These are phyloP conservation scores for Irpex rosettiformis DNA, from an alignment of 1,284 basidiomycete genomes.

Conservation along the genomic window DNA sequence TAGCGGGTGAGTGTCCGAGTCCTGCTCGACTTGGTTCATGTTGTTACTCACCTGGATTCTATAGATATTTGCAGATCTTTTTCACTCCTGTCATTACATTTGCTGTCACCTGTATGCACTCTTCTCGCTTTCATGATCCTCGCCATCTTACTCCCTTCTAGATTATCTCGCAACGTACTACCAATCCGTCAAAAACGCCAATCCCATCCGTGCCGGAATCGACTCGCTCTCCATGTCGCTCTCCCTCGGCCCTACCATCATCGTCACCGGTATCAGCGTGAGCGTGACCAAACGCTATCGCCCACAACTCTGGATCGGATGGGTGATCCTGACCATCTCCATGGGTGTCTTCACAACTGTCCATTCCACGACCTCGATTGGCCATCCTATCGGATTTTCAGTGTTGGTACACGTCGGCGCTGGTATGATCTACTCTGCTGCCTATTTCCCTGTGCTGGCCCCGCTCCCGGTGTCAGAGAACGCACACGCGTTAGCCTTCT, in stretches of 20 bases:
- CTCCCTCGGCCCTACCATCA: conserved; percentile 27
- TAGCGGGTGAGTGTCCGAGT: conserved; percentile 13
- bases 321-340: conserved; percentile 25
- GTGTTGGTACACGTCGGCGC: conserved; percentile 22
- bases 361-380: conserved; percentile 24
- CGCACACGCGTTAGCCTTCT: conserved; percentile 22
- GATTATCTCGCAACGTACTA: conserved; percentile 36
- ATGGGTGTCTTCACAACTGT: conserved; percentile 27
- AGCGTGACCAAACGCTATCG: conserved; percentile 28
- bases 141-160: conserved; percentile 14
- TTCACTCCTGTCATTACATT: conserved; percentile 21
- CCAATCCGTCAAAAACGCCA: conserved; percentile 36
- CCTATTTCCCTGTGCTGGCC: conserved; percentile 29
- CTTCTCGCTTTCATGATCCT: neutral
- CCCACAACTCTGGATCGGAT: conserved; percentile 28
- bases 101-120: conserved; percentile 19
- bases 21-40: neutral
- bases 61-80: conserved; percentile 26
- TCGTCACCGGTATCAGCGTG: conserved; percentile 31
- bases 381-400: conserved; percentile 18
- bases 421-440: conserved; percentile 23
- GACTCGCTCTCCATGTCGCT: conserved; percentile 33
- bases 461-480: conserved; percentile 18
- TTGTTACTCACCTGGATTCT: neutral
- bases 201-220: conserved; percentile 38